Conservation (phyloP, 768 basidiomycete species). For the Sarcodon sp. region DNA sequence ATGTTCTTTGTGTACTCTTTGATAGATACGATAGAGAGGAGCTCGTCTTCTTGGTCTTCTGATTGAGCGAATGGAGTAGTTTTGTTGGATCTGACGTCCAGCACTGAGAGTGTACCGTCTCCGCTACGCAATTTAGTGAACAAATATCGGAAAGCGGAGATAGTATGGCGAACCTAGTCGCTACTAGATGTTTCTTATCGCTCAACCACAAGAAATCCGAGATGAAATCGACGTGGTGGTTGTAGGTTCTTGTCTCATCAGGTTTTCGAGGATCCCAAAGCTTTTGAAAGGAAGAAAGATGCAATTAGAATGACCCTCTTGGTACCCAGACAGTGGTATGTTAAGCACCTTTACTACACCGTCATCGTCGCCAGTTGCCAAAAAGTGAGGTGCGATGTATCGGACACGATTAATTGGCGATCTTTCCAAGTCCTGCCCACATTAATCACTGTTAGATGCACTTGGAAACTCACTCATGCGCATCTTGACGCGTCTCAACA, state of each 20-base stretch:
- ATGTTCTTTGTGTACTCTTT: constrained; percentile 41
- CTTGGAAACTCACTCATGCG: constrained; percentile 17
- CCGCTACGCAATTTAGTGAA: constrained; percentile 39
- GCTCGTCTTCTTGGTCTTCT: constrained; percentile 93
- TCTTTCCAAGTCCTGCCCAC: constrained; percentile 24
- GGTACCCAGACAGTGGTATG: not conserved
- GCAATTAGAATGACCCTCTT: not conserved
- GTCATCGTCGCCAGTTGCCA: constrained; percentile 88
- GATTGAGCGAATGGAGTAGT: constrained; percentile 70
- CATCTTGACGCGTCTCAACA: constrained; percentile 10
- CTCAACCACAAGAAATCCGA: constrained; percentile 82
- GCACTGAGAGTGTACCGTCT: constrained; percentile 86
- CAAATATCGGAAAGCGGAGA: not conserved
- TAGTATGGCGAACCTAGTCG: constrained; percentile 51
- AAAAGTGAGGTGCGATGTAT: constrained; percentile 50
- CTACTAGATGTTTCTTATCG: constrained; percentile 43
- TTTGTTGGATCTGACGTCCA: constrained; percentile 81
- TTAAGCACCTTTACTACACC: constrained; percentile 74
- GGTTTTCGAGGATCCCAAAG: constrained; percentile 80
- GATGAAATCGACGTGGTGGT: constrained; percentile 90
- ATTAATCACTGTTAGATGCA: constrained; percentile 3
- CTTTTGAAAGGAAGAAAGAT: constrained; percentile 23
- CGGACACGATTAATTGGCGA: constrained; percentile 81
- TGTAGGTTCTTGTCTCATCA: constrained; percentile 53
- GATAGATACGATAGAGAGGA: constrained; percentile 76